Conservation (phyloP, 106 monocot genomes). For the Allium cepa region DNA sequence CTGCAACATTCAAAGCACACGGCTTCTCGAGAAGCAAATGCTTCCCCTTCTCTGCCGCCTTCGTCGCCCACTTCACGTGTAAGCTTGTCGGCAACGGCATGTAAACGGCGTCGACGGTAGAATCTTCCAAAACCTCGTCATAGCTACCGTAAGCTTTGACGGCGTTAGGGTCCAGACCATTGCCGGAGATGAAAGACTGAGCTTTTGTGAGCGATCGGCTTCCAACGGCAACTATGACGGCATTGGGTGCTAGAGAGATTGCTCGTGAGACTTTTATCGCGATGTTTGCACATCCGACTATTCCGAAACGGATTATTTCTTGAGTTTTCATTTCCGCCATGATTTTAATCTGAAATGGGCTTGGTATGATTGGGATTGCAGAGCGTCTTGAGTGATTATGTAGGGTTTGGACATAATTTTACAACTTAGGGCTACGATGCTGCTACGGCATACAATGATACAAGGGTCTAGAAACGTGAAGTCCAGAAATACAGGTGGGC, state of each 20-base stretch:
- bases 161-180: constrained; percentile 16
- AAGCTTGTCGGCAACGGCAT: constrained; percentile 71
- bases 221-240: constrained; percentile 35
- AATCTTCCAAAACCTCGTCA: constrained; percentile 57
- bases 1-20: constrained; percentile 33
- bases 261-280: constrained; percentile 59
- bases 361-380: not conserved
- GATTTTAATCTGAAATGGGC: too few species aligned
- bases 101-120: constrained; percentile 57
- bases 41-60: constrained; percentile 48
- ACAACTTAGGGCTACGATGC: too few species aligned
- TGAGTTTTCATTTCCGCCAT: too few species aligned
- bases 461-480: too few species aligned
- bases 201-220: constrained; percentile 61
- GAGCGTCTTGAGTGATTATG: too few species aligned
- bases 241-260: constrained; percentile 44
- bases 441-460: too few species aligned
- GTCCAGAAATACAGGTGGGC: too few species aligned
- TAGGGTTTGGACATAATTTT: too few species aligned
- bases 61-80: constrained; percentile 44
- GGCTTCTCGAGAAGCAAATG: constrained; percentile 82
- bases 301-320: constrained; percentile 43
- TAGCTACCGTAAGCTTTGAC: constrained; percentile 39
- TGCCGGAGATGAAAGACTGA: constrained; percentile 34
- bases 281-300: constrained; percentile 64